Evolutionary conservation across 345 rosid species (phyloP), one percentile per base, ranked within the genome.

Genomic region (Arabis alpina): DNA sequence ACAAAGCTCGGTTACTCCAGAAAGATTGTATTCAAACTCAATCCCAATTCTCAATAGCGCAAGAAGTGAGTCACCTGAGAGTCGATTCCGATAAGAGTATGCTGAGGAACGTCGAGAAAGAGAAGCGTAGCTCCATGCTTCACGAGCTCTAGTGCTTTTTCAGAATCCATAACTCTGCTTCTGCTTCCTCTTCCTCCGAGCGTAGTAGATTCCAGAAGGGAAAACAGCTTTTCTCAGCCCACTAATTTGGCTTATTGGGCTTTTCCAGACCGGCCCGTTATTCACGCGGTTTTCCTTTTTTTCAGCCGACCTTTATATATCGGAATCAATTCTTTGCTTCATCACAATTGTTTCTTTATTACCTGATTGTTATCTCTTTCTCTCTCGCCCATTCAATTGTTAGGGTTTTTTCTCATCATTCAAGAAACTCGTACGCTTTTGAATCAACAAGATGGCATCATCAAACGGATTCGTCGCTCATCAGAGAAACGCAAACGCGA

Each of bases 21-120:
- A 44, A 44, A 14, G 15, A 30, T 19, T 55, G 61, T 14, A 39
- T 58, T 10, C 10, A 58, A 54, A 12, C 45, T 40, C 32, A 40
- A 59, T 16, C 28, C 28, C 27, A 16, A n/a, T n/a, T n/a, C n/a
- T 10, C 30, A 50, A 23, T 6, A 49, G 25, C 16, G 8, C 4
- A 19, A 24, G 1, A 62, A 37, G 34, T 19, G 16, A 41, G 42
- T 15, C 12, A 88, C 97, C 91, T 86, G 97, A 66, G 93, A 85
- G 47, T 94, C 96, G 64, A 94, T 82, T 63, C 96, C 96, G 56
- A 91, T 24, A 54, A 91, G 85, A 8, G 97, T 85, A 76, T 82
- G 64, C 63, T 84, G 84, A 77, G 97, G 99, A 69, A 94, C 95
- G 66, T 86, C 96, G n/a, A 94, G 88, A 45, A 88, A 88, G 40